A percentile compares a stretch with the other conserved stretches of the same genome.
Conservation (phyloP, 169 alveolate genomes). For the Eimeria tenella region DNA sequence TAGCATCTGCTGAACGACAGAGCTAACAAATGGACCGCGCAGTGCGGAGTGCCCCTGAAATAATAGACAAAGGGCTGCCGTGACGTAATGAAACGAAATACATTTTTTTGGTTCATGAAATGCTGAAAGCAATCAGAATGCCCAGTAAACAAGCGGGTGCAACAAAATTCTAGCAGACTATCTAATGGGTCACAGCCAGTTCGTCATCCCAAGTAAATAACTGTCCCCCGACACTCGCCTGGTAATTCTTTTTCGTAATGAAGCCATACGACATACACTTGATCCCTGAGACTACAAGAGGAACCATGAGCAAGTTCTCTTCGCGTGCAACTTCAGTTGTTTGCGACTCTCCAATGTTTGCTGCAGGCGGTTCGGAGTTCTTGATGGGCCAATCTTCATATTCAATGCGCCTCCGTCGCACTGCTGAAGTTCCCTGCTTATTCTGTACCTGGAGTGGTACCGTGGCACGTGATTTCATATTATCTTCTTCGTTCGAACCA, state of each 20-base stretch:
- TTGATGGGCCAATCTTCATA: constrained; percentile 43
- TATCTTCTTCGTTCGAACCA: not conserved
- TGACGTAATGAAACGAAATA: too few species aligned
- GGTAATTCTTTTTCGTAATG: constrained; percentile 86
- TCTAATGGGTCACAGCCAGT: not conserved
- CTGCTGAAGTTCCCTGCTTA: constrained; percentile 31
- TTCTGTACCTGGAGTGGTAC: not conserved
- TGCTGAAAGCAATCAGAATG: too few species aligned
- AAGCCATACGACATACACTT: constrained; percentile 95
- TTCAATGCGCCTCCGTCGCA: constrained; percentile 54
- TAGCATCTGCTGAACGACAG: constrained; percentile 79
- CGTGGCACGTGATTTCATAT: not conserved
- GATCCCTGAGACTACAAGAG: constrained; percentile 88
- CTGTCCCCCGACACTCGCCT: constrained; percentile 9
- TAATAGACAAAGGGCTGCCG: not conserved
- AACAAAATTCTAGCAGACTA: too few species aligned
- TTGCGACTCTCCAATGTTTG: not conserved
- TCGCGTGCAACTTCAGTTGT: not conserved
- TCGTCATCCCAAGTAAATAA: not conserved
- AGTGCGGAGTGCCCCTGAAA: constrained; percentile 78
- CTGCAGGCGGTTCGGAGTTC: not conserved
- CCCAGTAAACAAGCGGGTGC: too few species aligned
- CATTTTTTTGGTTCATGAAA: too few species aligned
- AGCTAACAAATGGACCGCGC: constrained; percentile 81
- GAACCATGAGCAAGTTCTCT: constrained; percentile 31